Evolutionary conservation across 75 land plant genomes (phyloP).

Genomic region (Isoetes taiwanensis): DNA sequence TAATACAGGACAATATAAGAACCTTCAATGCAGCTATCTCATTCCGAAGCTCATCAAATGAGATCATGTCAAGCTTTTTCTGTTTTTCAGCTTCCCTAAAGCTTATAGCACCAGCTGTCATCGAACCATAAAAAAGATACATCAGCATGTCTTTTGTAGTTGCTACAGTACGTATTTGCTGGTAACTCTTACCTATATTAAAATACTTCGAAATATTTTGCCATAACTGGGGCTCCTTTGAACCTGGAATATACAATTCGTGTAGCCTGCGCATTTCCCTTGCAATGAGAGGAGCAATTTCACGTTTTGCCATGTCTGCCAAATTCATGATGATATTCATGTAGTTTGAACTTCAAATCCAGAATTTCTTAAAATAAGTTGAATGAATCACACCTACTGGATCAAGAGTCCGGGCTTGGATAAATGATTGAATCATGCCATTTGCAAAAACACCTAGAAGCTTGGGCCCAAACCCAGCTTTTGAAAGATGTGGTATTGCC

Average conservation of each 20-base stretch:
- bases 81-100: conserved; percentile 78
- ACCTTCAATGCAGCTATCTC: conserved; percentile 59
- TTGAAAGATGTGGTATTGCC: conserved; percentile 62
- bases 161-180: too few species aligned
- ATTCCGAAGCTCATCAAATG: conserved; percentile 43
- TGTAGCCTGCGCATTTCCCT: conserved; percentile 68
- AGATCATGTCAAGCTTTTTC: conserved; percentile 43
- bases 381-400: conserved; percentile 48
- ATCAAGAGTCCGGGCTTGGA: conserved; percentile 61
- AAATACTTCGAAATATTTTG: conserved; percentile 59
- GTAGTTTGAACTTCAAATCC: too few species aligned
- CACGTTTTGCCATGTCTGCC: conserved; percentile 68
- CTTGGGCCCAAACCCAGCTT: conserved; percentile 93
- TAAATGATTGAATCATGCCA: conserved; percentile 97
- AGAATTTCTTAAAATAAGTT: too few species aligned
- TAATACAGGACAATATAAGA: neutral
- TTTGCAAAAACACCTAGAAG: conserved; percentile 81
- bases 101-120: conserved; percentile 49
- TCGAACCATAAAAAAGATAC: too few species aligned
- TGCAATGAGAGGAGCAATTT: conserved; percentile 69
- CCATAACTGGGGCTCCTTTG: conserved; percentile 94
- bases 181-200: conserved; percentile 85
- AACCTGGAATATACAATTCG: conserved; percentile 62
- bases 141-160: neutral
- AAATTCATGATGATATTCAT: too few species aligned